phyloP scores from a whole-genome alignment of 192 early-diverging fungal species.

The Fimicolochytrium jonesii region DNA sequence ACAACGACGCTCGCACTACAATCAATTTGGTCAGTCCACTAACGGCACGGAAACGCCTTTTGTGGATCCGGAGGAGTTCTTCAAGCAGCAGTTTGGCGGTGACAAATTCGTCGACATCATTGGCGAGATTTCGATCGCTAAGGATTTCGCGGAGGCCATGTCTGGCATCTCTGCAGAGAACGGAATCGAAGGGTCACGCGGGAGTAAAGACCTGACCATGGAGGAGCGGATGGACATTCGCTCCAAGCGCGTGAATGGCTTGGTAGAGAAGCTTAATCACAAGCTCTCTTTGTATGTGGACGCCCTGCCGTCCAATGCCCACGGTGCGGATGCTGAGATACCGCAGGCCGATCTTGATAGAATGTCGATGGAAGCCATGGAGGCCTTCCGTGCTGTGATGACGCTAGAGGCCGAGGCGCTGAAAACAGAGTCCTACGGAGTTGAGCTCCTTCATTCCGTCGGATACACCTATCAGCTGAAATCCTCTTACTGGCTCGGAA shows the following conservation, averaged over 20 bases:
- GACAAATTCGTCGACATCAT: slow-evolving; percentile 97
- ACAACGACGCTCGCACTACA: slow-evolving; percentile 80
- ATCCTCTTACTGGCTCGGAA: slow-evolving; percentile 75
- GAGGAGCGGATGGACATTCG: slow-evolving; percentile 52
- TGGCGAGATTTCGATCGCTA: slow-evolving; percentile 94
- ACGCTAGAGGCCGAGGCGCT: slow-evolving; percentile 81
- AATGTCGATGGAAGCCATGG: slow-evolving; percentile 49
- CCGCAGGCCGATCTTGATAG: slow-evolving; percentile 23
- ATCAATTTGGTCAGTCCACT: slow-evolving; percentile 74
- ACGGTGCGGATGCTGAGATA: background rate
- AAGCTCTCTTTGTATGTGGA: slow-evolving; percentile 80
- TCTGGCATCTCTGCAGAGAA: slow-evolving; percentile 53
- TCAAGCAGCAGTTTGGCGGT: slow-evolving; percentile 94
- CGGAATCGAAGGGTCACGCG: slow-evolving; percentile 47
- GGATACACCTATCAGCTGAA: slow-evolving; percentile 89
- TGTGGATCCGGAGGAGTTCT: slow-evolving; percentile 92
- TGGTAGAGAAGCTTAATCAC: slow-evolving; percentile 66
- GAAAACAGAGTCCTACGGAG: slow-evolving; percentile 85
- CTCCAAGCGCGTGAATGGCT: slow-evolving; percentile 63
- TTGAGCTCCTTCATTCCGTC: slow-evolving; percentile 89
- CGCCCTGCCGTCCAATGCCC: slow-evolving; percentile 42
- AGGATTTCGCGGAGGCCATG: slow-evolving; percentile 83
- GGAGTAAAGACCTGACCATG: slow-evolving; percentile 40
- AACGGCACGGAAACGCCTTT: slow-evolving; percentile 50
- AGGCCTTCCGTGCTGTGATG: slow-evolving; percentile 65